Evolutionary conservation across 2,329 filamentous ascomycete species (phyloP).

Genomic region (Trichoderma koningii): DNA sequence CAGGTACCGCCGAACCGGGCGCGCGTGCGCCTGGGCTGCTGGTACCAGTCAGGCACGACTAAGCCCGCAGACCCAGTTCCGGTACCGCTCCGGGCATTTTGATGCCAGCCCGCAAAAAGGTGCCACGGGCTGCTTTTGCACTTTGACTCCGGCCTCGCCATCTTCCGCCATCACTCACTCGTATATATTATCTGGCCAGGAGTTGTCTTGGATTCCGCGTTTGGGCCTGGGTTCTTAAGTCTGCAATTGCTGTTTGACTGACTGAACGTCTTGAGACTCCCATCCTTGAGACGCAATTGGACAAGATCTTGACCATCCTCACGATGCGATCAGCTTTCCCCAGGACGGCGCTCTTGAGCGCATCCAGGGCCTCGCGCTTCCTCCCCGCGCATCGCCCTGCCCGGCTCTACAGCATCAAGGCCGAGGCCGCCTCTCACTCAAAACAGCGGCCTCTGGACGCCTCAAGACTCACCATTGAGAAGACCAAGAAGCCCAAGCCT

Average conservation of each 20-base stretch:
- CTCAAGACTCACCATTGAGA: conserved; percentile 72
- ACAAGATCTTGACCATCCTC: not conserved
- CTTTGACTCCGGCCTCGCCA: conserved; percentile 1
- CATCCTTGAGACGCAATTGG: not conserved
- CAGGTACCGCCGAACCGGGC: not conserved
- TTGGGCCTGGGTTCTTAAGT: too few relatives aligned
- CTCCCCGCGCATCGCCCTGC: conserved; percentile 37
- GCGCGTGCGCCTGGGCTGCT: not conserved
- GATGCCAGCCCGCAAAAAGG: too few relatives aligned
- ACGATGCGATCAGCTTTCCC: conserved; percentile 39
- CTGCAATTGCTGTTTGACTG: too few relatives aligned
- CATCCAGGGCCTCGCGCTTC: conserved; percentile 42
- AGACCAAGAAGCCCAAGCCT: conserved; percentile 73
- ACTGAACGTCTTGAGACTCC: too few relatives aligned
- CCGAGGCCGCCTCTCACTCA: conserved; percentile 50
- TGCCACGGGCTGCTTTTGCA: not conserved
- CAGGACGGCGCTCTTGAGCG: conserved; percentile 41
- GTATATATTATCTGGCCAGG: not conserved
- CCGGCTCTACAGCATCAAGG: conserved; percentile 55
- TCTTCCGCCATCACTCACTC: not conserved
- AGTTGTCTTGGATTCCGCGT: not conserved
- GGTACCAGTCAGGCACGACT: conserved; percentile 16
- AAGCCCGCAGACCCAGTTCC: conserved; percentile 20
- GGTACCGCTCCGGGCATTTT: conserved; percentile 26
- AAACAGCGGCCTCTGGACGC: conserved; percentile 72